Base-by-base conservation (phyloP, 371 early-diverging fungal genomes). In the Paraphysoderma sedebokerense region DNA sequence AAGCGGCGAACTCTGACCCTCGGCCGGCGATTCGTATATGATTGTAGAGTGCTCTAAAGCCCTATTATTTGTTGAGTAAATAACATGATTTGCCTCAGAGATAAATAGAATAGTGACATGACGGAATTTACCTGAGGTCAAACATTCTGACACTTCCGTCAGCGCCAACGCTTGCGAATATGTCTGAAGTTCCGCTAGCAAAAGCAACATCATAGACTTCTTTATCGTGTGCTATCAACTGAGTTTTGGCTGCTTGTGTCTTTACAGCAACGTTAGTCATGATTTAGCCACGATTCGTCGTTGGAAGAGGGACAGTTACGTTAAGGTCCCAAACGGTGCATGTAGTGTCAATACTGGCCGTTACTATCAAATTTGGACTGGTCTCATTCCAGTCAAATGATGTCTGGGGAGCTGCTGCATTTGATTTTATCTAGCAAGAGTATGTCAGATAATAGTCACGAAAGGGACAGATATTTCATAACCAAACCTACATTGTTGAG, bases 311-410 rank as follows among this genome's bases (percentile, higher is more conserved):
- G 6, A n/a, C 12, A 55, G 44, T 38, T 40, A 69, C 74, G 48
- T 82, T 82, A 8, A 93, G 74, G 55, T 93, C 87, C 98, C 98
- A 97, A 2, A 95, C 83, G 2, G 96, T 92, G 59, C 98, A 97
- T 11, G 98, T 97, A 0, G 98, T 97, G 56, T 97, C 96, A 38
- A 95, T 85, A 48, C 85, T 83, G 27, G 85, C 78, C 1, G 98
- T 89, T 8, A 92, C 87, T 44, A 86, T 68, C 32, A 91, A 52
- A 19, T 74, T 67, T 9, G 87, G 81, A 55, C 92, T 85, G 1
- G 72, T 63, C 50, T 82, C 80, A 61, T 86, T 91, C 96, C 97
- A 95, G 66, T 95, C 97, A 60, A 97, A 86, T 7, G 90, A 82
- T 1, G 97, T 93, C 23, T 95, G 54, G 12, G 96, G 97, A 1